Evolutionary conservation across 2,329 filamentous ascomycete species (phyloP), one percentile per base, ranked within the genome.

Genomic region (Cladophialophora immunda): DNA sequence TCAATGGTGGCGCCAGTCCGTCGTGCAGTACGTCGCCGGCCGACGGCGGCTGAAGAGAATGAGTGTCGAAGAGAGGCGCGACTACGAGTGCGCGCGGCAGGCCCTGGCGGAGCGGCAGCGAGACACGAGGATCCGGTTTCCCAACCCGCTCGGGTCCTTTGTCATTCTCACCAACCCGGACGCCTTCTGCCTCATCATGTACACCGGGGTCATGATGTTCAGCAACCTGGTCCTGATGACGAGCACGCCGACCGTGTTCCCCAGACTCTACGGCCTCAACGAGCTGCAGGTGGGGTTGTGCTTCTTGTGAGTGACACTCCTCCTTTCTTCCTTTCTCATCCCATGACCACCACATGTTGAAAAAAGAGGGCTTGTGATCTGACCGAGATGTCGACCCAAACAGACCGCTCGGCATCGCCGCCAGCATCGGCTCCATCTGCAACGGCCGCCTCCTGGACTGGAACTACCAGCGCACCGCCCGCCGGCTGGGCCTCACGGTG

Each of bases 401-500:
- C 2, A 65, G 63, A 47, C 62, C 62, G 3, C 62, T 64, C 19
- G 62, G 62, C 55, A 47, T 55, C 1, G 41, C 45, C 19, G 62
- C 62, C 7, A 34, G 41, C 30, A 57, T 65, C 19, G 63, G 57
- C 29, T 17, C 57, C 9, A 36, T 65, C 36, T n/a, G 15, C 22
- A 60, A 60, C 34, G 62, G 62, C 19, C 47, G 47, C 7, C 30
- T 65, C 3, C 50, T 65, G 8, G 81, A 84, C 66, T 79, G 76
- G 73, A 82, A 82, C 52, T 84, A 81, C 68, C 73, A 74, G 4
- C 75, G 78, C 6, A 73, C 79, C 8, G 78, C 78, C 2, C 72
- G 71, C 30, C 58, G 71, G 13, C 58, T 76, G 15, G 75, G 76
- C 2, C 73, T 80, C 15, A 74, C 77, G 0, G 22, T 80, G 13